Percentiles rank a stretch among this genome's conserved stretches.
These are phyloP conservation scores for Leccinum longicurvipes DNA, from an alignment of 768 basidiomycete species.

Conservation along the genomic window DNA sequence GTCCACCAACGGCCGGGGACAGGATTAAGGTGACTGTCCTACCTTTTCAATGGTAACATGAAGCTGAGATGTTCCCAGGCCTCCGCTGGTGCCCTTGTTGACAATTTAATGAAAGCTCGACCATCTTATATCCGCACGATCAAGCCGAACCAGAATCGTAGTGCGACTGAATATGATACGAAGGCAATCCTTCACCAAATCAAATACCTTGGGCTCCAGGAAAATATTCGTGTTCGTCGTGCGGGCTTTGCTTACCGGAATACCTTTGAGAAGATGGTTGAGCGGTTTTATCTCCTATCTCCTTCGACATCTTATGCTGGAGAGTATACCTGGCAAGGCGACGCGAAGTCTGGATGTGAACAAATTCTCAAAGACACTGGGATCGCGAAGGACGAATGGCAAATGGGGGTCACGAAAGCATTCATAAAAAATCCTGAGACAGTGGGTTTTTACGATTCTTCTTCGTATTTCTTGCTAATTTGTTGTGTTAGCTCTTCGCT, in stretches of 20 bases:
- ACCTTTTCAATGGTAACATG: not conserved
- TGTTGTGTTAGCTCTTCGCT: conserved; percentile 76
- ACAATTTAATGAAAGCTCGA: conserved; percentile 95
- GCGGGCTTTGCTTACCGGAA: conserved; percentile 99
- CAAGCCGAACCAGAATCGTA: conserved; percentile 97
- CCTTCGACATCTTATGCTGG: conserved; percentile 96
- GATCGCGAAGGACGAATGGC: conserved; percentile 97
- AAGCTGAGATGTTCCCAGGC: conserved; percentile 38
- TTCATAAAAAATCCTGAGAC: conserved; percentile 99
- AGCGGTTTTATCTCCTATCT: conserved; percentile 94
- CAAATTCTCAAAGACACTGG: conserved; percentile 93
- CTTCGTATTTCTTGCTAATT: not conserved
- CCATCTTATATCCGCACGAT: conserved; percentile 99
- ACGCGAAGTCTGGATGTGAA: conserved; percentile 87
- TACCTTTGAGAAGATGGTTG: conserved; percentile 98
- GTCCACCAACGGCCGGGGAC: conserved; percentile 96
- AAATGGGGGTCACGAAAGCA: conserved; percentile 98
- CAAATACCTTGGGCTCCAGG: conserved; percentile 97
- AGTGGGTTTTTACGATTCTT: conserved; percentile 40
- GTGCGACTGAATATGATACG: conserved; percentile 84
- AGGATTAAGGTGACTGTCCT: conserved; percentile 76
- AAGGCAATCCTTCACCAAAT: conserved; percentile 98
- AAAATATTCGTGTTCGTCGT: conserved; percentile 95
- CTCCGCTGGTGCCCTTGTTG: conserved; percentile 95
- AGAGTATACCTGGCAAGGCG: conserved; percentile 96